A percentile compares a stretch with the other conserved stretches of the same genome.
Conservation (phyloP, 192 early-diverging fungal species). For the Allomyces javanicus region DNA sequence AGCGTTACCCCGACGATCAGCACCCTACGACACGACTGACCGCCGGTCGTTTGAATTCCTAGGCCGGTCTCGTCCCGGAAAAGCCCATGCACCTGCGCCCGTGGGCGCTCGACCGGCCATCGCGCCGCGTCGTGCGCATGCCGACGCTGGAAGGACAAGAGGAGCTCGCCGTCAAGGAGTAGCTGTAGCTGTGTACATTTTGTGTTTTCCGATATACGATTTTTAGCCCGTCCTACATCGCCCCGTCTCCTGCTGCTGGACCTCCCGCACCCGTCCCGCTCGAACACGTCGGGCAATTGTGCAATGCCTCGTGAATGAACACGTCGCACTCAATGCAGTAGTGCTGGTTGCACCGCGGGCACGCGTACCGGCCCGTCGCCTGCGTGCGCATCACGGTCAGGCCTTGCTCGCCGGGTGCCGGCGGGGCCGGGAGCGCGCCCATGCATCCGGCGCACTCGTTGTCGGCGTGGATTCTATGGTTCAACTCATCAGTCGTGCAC, state of each 20-base stretch:
- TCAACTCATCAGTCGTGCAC: conserved; percentile 25
- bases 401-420: conserved; percentile 4
- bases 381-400: background rate
- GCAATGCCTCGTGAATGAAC: conserved; percentile 78
- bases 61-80: too few relatives aligned
- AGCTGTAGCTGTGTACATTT: too few relatives aligned
- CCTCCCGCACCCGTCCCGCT: background rate
- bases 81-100: too few relatives aligned
- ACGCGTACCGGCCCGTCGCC: conserved; percentile 39
- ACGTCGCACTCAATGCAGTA: conserved; percentile 87
- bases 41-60: too few relatives aligned
- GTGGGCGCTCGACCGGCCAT: too few relatives aligned
- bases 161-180: too few relatives aligned
- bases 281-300: conserved; percentile 64
- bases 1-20: background rate
- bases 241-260: too few relatives aligned
- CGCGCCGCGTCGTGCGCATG: too few relatives aligned
- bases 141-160: too few relatives aligned
- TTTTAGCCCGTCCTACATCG: too few relatives aligned
- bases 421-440: conserved; percentile 5
- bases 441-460: conserved; percentile 7
- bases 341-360: conserved; percentile 49
- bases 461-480: conserved; percentile 13
- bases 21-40: too few relatives aligned
- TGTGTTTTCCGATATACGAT: too few relatives aligned